Evolutionary conservation across 129 eudicot genomes (phyloP).

Genomic region (Arctium minus): DNA sequence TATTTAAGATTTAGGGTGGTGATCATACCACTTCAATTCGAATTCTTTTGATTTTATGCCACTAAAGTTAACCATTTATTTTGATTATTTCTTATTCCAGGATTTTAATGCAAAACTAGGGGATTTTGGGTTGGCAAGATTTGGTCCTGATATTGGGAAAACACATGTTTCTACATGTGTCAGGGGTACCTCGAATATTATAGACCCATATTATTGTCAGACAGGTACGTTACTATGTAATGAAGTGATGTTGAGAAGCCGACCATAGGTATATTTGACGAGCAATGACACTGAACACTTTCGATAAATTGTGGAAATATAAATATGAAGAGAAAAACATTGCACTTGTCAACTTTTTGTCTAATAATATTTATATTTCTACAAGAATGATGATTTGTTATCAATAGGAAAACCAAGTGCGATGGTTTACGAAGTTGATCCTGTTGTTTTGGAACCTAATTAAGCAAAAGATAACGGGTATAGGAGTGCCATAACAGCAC

Average conservation of each 20-base stretch:
- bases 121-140: not conserved
- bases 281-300: no score
- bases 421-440: no score
- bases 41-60: not conserved
- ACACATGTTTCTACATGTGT: not conserved
- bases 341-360: no score
- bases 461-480: no score
- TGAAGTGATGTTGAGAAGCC: not conserved
- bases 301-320: no score
- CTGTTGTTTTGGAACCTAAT: no score
- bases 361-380: no score
- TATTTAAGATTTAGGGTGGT: not conserved
- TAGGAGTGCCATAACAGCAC: no score
- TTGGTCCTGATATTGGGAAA: not conserved
- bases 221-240: not conserved
- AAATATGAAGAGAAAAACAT: no score
- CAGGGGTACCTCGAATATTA: not conserved
- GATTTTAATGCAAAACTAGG: not conserved
- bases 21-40: not conserved
- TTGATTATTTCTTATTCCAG: not conserved
- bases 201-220: not conserved
- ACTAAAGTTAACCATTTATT: not conserved
- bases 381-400: no score
- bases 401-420: no score
- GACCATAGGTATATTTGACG: not conserved